Base-by-base conservation (phyloP, 2,329 filamentous ascomycete species). In the Chaetothyriales sp. region DNA sequence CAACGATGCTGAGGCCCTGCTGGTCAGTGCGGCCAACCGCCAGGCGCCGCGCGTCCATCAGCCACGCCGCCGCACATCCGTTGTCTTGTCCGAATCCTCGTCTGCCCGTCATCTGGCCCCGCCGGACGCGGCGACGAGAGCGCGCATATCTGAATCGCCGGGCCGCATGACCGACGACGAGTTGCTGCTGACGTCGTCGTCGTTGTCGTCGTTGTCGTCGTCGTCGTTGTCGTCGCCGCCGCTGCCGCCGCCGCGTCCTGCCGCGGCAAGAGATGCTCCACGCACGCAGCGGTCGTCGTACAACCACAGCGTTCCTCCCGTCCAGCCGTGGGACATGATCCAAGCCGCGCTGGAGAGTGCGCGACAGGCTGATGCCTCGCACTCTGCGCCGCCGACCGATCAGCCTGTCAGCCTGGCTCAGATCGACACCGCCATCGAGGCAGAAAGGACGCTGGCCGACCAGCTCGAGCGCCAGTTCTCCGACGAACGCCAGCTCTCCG, bases 141-240 rank as follows among this genome's bases (percentile, higher is more conserved):
- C 68, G 10, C 66, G 65, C 54, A 67, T 68, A 64, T 69, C 68
- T 20, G 61, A 67, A 19, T 71, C 69, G 15, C 69, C 69, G 13
- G 64, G 63, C 6, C 69, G 68, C 18, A 60, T 70, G 8, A 63
- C 65, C 33, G 60, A 66, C 25, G 59, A 64, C 6, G 63, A 56
- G 28, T 46, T 56, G 1, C 33, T 40, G 1, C 43, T 55, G 10
- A 19, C 28, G 44, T 51, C 51, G 18, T 46, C 53, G n/a, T n/a
- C n/a, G n/a, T n/a, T n/a, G n/a, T n/a, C n/a, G n/a, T n/a, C n/a
- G n/a, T n/a, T n/a, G n/a, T n/a, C n/a, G n/a, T n/a, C n/a, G n/a
- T n/a, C n/a, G n/a, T n/a, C n/a, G n/a, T n/a, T n/a, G n/a, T n/a
- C n/a, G n/a, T n/a, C n/a, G n/a, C n/a, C n/a, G n/a, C n/a, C n/a